Percentiles rank a stretch among this genome's conserved stretches.
Evolutionary conservation across 169 alveolate genomes (phyloP).

Genomic region (Eimeria maxima): DNA sequence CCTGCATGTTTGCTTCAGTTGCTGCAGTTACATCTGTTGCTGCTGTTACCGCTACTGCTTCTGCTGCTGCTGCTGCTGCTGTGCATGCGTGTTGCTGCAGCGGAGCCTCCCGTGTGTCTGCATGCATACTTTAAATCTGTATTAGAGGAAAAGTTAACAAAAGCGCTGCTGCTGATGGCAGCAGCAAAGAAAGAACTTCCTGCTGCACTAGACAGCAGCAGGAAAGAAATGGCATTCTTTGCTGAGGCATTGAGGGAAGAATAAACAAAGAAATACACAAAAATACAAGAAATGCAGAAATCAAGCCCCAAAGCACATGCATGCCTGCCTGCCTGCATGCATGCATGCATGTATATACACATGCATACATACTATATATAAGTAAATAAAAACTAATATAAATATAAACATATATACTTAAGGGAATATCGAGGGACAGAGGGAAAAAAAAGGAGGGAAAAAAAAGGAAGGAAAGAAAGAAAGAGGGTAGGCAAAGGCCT

Average conservation of each 20-base stretch:
- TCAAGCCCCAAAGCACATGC: neutral
- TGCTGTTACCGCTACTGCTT: neutral
- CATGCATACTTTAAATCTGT: neutral
- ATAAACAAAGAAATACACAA: neutral
- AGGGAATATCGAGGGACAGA: neutral
- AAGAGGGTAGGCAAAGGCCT: no score
- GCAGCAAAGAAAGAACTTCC: conserved; percentile 38
- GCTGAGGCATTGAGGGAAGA: neutral
- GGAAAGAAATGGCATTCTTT: conserved; percentile 45
- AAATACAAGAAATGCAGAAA: neutral
- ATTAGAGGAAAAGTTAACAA: neutral
- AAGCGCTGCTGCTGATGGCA: neutral
- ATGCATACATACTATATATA: neutral
- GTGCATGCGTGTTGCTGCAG: conserved; percentile 14
- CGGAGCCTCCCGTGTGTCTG: neutral
- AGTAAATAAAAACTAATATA: neutral
- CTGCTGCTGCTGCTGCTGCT: conserved; percentile 1
- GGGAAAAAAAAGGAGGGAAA: neutral
- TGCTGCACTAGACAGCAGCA: neutral
- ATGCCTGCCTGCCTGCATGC: neutral
- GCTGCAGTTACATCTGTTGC: neutral
- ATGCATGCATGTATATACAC: neutral
- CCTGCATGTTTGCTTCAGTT: neutral
- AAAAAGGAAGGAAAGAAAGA: no score
- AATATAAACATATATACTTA: neutral